These are phyloP conservation scores for Irpex sp. DNA, from an alignment of 1,284 basidiomycete species.

Conservation along the genomic window DNA sequence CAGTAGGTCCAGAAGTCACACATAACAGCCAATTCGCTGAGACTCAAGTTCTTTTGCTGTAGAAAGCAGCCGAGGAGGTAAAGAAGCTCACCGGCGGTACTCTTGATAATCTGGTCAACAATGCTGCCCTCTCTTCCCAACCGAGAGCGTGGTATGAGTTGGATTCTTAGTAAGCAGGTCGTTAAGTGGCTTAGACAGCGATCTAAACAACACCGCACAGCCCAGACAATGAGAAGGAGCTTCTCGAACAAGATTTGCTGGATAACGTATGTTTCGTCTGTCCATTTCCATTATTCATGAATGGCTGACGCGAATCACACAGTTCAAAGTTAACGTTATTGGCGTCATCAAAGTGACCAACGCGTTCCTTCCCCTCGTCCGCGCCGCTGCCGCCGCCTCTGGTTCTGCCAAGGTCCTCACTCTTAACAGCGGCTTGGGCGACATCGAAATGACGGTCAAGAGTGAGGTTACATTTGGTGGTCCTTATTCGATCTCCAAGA, in stretches of 20 bases:
- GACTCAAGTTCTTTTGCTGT: neutral
- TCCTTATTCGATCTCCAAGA: constrained; percentile 35
- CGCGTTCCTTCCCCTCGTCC: constrained; percentile 35
- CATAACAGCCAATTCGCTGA: too few relatives aligned
- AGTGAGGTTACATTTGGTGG: constrained; percentile 10
- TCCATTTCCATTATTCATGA: neutral
- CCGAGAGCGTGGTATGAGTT: neutral
- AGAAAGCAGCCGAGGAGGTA: constrained; percentile 19
- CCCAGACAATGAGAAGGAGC: constrained; percentile 8
- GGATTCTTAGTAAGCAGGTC: constrained; percentile 7
- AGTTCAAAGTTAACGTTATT: constrained; percentile 35
- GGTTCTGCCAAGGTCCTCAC: constrained; percentile 30
- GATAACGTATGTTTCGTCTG: constrained; percentile 13
- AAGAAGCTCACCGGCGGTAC: constrained; percentile 22
- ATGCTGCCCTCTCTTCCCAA: constrained; percentile 18
- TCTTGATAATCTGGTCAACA: constrained; percentile 29
- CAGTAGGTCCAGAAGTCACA: constrained; percentile 11
- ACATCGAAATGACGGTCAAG: constrained; percentile 23
- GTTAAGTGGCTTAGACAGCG: neutral
- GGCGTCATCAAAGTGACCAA: constrained; percentile 34
- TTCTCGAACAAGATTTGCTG: constrained; percentile 22
- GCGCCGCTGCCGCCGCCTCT: constrained; percentile 27
- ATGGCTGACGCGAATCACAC: neutral
- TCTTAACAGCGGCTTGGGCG: constrained; percentile 29
- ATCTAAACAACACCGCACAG: neutral